Evolutionary conservation across 768 basidiomycete genomes (phyloP).

Genomic region (Hemileccinum impolitum): DNA sequence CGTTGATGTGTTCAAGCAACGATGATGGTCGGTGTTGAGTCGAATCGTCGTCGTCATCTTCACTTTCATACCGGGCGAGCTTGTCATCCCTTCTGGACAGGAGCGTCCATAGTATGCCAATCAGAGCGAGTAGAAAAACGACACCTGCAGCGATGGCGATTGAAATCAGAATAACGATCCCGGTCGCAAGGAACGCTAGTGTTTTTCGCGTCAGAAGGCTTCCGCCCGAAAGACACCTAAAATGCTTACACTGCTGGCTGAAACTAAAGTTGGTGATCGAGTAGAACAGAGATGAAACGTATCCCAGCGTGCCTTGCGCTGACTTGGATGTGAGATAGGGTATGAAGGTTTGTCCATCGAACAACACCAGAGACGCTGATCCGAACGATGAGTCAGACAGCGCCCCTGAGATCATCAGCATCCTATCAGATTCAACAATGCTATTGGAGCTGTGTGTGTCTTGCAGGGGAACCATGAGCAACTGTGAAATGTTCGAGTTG

Average conservation of each 20-base stretch:
- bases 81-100: conserved; percentile 79
- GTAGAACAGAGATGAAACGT: conserved; percentile 76
- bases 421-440: conserved; percentile 77
- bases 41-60: conserved; percentile 74
- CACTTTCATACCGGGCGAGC: conserved; percentile 58
- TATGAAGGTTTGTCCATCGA: conserved; percentile 76
- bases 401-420: conserved; percentile 85
- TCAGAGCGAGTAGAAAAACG: conserved; percentile 79
- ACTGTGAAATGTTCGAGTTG: conserved; percentile 69
- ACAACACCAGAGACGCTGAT: conserved; percentile 80
- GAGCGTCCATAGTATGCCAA: conserved; percentile 89
- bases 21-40: conserved; percentile 81
- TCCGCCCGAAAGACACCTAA: not conserved
- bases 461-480: conserved; percentile 87
- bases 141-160: conserved; percentile 96
- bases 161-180: conserved; percentile 93
- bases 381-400: conserved; percentile 69
- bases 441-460: conserved; percentile 67
- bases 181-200: conserved; percentile 82
- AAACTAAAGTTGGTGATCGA: conserved; percentile 80
- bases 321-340: conserved; percentile 78
- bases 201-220: conserved; percentile 1
- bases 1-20: conserved; percentile 86
- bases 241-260: conserved; percentile 57
- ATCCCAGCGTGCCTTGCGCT: conserved; percentile 62